phyloP scores from a whole-genome alignment of 2,329 filamentous ascomycete genomes.

The Remersonia thermophila region DNA sequence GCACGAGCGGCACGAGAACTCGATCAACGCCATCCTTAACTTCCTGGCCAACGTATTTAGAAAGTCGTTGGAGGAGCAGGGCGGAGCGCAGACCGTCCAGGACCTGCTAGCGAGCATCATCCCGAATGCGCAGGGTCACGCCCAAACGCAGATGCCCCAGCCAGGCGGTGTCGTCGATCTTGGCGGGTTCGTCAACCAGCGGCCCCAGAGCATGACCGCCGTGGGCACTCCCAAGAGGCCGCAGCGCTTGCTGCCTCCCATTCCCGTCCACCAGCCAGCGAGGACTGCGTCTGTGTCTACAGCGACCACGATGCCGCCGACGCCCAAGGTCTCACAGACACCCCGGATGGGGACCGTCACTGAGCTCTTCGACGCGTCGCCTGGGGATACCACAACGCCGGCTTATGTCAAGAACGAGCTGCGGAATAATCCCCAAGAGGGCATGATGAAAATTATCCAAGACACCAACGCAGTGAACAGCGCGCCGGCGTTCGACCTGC shows the following conservation, averaged over 20 bases:
- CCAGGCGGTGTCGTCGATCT: conserved; percentile 50
- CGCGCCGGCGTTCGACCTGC: conserved; percentile 36
- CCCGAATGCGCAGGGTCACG: conserved; percentile 29
- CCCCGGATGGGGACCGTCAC: conserved; percentile 45
- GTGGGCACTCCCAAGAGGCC: conserved; percentile 37
- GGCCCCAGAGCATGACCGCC: conserved; percentile 26
- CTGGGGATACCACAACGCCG: conserved; percentile 32
- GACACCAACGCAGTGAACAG: conserved; percentile 45
- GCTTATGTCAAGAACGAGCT: conserved; percentile 44
- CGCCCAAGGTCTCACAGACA: conserved; percentile 21
- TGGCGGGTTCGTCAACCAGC: conserved; percentile 43
- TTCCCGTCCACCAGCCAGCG: conserved; percentile 28
- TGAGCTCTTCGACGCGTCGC: conserved; percentile 44
- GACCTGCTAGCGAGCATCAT: conserved; percentile 74
- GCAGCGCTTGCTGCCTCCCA: conserved; percentile 42
- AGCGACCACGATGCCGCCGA: conserved; percentile 20
- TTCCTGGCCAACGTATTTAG: conserved; percentile 96
- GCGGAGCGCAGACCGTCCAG: conserved; percentile 60
- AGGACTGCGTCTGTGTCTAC: conserved; percentile 17
- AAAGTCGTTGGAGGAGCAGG: conserved; percentile 77
- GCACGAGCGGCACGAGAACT: conserved; percentile 94
- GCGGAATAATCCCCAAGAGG: conserved; percentile 44
- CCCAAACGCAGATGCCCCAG: conserved; percentile 31
- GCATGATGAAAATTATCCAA: conserved; percentile 54
- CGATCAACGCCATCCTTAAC: conserved; percentile 95